Conservation (phyloP, 2,329 filamentous ascomycete genomes). For the Colletotrichum somersetense region DNA sequence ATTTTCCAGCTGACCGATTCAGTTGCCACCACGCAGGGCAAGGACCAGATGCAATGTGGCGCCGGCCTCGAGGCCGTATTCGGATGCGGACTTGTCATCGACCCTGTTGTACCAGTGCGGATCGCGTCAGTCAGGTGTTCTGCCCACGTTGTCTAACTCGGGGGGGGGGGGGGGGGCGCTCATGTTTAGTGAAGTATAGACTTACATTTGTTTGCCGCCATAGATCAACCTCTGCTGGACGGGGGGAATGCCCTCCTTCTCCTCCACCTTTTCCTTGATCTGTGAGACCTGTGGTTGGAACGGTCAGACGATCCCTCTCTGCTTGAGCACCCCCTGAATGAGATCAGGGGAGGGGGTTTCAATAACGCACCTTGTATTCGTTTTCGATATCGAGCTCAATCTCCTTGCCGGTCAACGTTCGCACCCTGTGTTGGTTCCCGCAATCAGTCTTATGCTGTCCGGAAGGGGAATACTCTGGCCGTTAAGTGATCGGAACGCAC, state of each 20-base stretch:
- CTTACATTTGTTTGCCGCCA: conserved; percentile 96
- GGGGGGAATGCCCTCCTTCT: conserved; percentile 98
- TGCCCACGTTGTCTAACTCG: not conserved
- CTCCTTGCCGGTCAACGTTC: conserved; percentile 97
- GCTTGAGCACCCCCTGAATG: not conserved
- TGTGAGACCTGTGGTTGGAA: conserved; percentile 76
- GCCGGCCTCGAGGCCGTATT: conserved; percentile 92
- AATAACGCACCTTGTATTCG: conserved; percentile 81
- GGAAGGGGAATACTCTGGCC: not conserved
- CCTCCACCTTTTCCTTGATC: conserved; percentile 99
- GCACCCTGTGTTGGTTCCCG: conserved; percentile 77
- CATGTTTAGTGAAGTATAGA: not conserved
- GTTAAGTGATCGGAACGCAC: conserved; percentile 40
- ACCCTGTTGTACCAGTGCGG: conserved; percentile 68
- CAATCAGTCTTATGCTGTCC: conserved; percentile 15
- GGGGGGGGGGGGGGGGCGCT: not conserved
- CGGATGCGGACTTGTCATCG: conserved; percentile 92
- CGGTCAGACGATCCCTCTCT: conserved; percentile 8
- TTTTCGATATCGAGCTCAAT: conserved; percentile 98
- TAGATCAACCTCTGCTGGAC: conserved; percentile 97
- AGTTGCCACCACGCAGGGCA: conserved; percentile 83
- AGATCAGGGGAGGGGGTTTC: not conserved
- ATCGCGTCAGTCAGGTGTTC: conserved; percentile 6
- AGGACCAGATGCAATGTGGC: conserved; percentile 96
- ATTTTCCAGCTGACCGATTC: not conserved